Conservation (phyloP, 2,329 filamentous ascomycete genomes). For the Hypoxylon sp. region DNA sequence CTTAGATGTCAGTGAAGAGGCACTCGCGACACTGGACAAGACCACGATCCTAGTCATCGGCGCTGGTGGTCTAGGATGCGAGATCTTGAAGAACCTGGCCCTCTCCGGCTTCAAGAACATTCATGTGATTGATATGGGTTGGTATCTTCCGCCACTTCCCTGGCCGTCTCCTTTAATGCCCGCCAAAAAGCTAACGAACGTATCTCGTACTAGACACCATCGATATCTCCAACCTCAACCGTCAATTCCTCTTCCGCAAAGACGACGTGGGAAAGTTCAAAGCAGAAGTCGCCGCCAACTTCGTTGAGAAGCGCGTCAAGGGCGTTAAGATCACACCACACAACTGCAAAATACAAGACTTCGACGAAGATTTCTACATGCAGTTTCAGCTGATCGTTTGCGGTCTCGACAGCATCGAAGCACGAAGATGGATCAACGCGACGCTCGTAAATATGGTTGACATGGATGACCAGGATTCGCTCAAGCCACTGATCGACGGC, state of each 20-base stretch:
- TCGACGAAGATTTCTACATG: conserved; percentile 95
- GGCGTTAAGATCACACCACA: conserved; percentile 94
- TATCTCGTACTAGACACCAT: conserved; percentile 78
- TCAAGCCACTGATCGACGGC: conserved; percentile 96
- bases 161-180: background rate
- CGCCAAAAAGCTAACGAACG: conserved; percentile 2
- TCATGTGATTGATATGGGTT: conserved; percentile 98
- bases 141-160: conserved; percentile 42
- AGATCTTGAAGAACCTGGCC: conserved; percentile 95
- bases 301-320: conserved; percentile 89
- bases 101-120: conserved; percentile 96
- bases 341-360: conserved; percentile 96
- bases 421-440: conserved; percentile 97
- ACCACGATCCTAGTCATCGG: conserved; percentile 85
- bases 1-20: conserved; percentile 64
- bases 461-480: conserved; percentile 79
- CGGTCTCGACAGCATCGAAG: conserved; percentile 96
- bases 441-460: conserved; percentile 93
- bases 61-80: conserved; percentile 92
- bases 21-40: conserved; percentile 68
- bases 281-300: conserved; percentile 90
- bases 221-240: conserved; percentile 97
- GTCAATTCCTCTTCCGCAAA: conserved; percentile 95
- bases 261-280: conserved; percentile 93
- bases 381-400: conserved; percentile 95